Conservation (phyloP, 768 basidiomycete genomes). For the Cubamyces sp. region DNA sequence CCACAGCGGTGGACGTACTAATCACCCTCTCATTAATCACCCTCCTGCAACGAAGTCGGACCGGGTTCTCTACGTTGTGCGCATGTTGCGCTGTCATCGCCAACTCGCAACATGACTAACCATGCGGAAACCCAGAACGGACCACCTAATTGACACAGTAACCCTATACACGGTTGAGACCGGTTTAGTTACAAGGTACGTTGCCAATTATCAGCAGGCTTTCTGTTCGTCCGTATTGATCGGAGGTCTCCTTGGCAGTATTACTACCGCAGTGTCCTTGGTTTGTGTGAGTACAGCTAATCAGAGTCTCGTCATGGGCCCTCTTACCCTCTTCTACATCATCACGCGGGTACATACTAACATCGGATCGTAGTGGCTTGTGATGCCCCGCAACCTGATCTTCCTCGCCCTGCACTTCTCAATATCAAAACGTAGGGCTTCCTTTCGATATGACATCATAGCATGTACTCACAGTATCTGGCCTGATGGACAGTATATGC, state of each 20-base stretch:
- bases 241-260: conserved; percentile 17
- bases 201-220: neutral
- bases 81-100: neutral
- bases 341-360: neutral
- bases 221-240: neutral
- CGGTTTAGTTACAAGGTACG: conserved; percentile 33
- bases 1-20: conserved; percentile 32
- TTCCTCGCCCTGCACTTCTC: conserved; percentile 36
- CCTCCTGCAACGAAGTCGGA: conserved; percentile 30
- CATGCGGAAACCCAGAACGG: conserved; percentile 24
- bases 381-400: conserved; percentile 33
- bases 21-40: conserved; percentile 30
- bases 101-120: neutral
- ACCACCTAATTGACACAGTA: conserved; percentile 32
- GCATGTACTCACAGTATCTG: neutral
- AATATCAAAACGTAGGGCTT: conserved; percentile 33
- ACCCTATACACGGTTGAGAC: conserved; percentile 36
- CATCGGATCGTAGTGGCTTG: conserved; percentile 29
- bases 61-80: conserved; percentile 27
- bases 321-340: neutral
- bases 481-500: conserved; percentile 31
- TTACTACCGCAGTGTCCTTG: conserved; percentile 31
- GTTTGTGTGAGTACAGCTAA: conserved; percentile 29
- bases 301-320: neutral
- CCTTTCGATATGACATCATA: neutral